Percentiles rank a stretch among this genome's conserved stretches.
phyloP scores from a whole-genome alignment of 805 yeast genomes.

The Candida vartiovaarae region DNA sequence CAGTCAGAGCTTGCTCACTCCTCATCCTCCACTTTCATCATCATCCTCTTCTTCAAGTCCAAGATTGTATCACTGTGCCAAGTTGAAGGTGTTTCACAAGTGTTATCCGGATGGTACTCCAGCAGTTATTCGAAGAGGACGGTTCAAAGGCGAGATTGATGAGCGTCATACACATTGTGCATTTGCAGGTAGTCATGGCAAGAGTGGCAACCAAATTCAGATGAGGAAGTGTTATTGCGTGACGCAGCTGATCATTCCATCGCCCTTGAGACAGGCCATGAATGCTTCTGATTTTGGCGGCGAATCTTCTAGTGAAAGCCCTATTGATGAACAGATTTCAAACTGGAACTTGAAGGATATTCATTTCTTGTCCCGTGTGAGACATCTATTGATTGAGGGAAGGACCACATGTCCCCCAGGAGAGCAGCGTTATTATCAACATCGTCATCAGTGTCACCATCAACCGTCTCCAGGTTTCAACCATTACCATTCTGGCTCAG shows the following conservation, averaged over 20 bases:
- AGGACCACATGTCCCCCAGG: constrained; percentile 1
- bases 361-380: constrained; percentile 1
- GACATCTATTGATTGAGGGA: constrained; percentile 4
- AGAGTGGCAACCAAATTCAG: constrained; percentile 1
- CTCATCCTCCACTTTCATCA: background rate
- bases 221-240: constrained; percentile 12
- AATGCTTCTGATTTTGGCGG: background rate
- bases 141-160: constrained; percentile 24
- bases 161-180: constrained; percentile 21
- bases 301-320: background rate
- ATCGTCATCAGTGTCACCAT: background rate
- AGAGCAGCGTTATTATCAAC: background rate
- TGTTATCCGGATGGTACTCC: constrained; percentile 10
- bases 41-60: too few relatives aligned
- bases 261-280: constrained; percentile 6
- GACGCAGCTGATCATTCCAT: constrained; percentile 9
- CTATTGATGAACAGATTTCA: constrained; percentile 1
- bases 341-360: background rate
- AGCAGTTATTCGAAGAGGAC: constrained; percentile 19
- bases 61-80: background rate
- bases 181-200: background rate
- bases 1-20: background rate
- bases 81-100: background rate
- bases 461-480: background rate
- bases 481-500: background rate